A percentile compares a stretch with the other conserved stretches of the same genome.
Conservation (phyloP, 129 eudicot genomes). For the carrot (Daucus carota) region DNA sequence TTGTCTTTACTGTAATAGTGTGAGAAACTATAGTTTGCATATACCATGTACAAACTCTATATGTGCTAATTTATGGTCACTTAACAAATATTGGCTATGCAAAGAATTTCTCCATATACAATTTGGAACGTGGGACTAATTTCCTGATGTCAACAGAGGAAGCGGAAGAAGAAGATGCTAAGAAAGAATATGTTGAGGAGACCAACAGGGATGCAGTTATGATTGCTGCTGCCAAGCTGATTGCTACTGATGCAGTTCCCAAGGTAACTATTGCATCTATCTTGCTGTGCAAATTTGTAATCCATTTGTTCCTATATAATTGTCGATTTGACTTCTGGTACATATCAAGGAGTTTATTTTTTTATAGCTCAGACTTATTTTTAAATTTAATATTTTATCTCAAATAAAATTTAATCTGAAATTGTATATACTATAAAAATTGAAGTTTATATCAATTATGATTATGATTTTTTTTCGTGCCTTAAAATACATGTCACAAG, state of each 20-base stretch:
- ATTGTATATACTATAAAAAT: no score
- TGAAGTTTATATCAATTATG: no score
- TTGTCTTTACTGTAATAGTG: background rate
- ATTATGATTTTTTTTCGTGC: no score
- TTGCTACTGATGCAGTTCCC: conserved; percentile 66
- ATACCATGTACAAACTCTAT: background rate
- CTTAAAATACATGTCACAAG: no score
- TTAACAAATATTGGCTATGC: background rate
- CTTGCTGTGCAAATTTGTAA: background rate
- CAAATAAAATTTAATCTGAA: no score
- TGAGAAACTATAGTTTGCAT: background rate
- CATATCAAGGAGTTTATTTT: no score
- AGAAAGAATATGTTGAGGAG: conserved; percentile 83
- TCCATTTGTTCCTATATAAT: no score
- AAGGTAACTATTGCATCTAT: conserved; percentile 38
- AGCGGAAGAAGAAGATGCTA: conserved; percentile 77
- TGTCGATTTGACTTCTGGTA: no score
- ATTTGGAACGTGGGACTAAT: background rate
- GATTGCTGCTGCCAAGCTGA: conserved; percentile 80
- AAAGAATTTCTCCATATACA: background rate
- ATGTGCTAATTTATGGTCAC: background rate
- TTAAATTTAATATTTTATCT: no score
- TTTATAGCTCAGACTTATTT: no score
- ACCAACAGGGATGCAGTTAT: conserved; percentile 70
- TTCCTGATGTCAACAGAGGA: conserved; percentile 51